Evolutionary conservation across 352 stramenopile species (phyloP), one percentile per base, ranked within the genome.

Genomic region (Globisporangium viniferum): DNA sequence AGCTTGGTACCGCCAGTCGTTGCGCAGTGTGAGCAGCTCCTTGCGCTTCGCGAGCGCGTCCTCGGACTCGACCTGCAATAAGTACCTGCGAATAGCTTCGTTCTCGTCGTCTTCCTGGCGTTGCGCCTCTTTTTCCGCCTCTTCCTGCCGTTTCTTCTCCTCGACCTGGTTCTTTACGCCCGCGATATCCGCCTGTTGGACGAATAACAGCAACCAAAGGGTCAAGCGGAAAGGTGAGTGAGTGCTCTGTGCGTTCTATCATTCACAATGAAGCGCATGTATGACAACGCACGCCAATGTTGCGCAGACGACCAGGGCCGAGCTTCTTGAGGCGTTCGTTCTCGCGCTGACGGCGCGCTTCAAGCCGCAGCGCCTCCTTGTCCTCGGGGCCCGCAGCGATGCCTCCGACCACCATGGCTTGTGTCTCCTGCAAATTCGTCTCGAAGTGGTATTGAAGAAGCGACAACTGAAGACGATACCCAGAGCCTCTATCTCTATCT

Each of bases 61-160:
- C 44, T 93, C 80, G 0, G 83, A 89, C 68, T 93, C 86, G 54
- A 94, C 74, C 49, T 92, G 84, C n/a, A 91, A 69, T 76, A 94
- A 61, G 68, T 92, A 92, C 18, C 81, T 80, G 29, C 84, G 78
- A 33, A 94, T 92, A n/a, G 75, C 72, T 53, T 82, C 79, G 57
- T 82, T 77, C 66, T 92, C 84, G 5, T 91, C 80, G 56, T 86
- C 71, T 15, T 68, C 77, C 0, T 49, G 77, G 12, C 82, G 76
- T 64, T 87, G 79, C 1, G 66, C 64, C 27, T 90, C 79, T 12
- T 62, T 69, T 31, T 88, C 78, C 1, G 58, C 72, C 39, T 70
- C 78, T 36, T 88, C 70, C 54, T 90, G 79, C 3, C 56, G 76
- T 67, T 90, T 59, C 55, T 87, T 86, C 62, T 93, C 84, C 59